Evolutionary conservation across 1,284 basidiomycete species (phyloP), one percentile per base, ranked within the genome.

Genomic region (Microbotryomycetes sp.): DNA sequence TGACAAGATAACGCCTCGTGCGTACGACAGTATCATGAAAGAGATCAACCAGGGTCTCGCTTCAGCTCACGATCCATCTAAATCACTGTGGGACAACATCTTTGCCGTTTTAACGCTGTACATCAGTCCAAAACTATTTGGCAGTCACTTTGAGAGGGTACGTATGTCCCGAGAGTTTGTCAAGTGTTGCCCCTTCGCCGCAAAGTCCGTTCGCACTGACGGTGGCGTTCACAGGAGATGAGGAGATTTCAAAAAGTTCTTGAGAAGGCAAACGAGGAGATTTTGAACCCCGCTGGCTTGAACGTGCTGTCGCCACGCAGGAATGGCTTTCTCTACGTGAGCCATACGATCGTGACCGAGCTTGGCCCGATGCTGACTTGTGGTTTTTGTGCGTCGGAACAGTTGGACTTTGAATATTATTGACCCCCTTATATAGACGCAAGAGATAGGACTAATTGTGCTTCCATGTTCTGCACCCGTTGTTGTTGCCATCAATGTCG

Each of bases 311-410:
- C 88, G 83, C 91, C 90, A 2, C 79, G 81, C 46, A 82, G 81
- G 70, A 84, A 86, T 61, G 91, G 86, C 0, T 92, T 90, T 74
- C 77, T 92, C 67, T 93, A 88, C 76, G 89, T 92, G 73, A 76
- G 88, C 86, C 28, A 9, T 19, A n/a, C n/a, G n/a, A n/a, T n/a
- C n/a, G n/a, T n/a, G n/a, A 12, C 16, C 29, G 6, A 16, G 29
- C 15, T 30, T 7, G 19, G 0, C 22, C 4, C 6, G 4, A 15
- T 32, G 36, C 23, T 29, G 19, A 59, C 30, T 4, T n/a, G 50
- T 29, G 3, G 9, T 51, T 30, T 46, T 6, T 19, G 12, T n/a
- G 5, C 3, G 28, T 59, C 30, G 26, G 25, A 12, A n/a, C 14
- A 67, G 65, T 54, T 67, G 29, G 65, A 67, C 46, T 42, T 67